phyloP scores from a whole-genome alignment of 768 basidiomycete genomes.

The Mycena haematopus region DNA sequence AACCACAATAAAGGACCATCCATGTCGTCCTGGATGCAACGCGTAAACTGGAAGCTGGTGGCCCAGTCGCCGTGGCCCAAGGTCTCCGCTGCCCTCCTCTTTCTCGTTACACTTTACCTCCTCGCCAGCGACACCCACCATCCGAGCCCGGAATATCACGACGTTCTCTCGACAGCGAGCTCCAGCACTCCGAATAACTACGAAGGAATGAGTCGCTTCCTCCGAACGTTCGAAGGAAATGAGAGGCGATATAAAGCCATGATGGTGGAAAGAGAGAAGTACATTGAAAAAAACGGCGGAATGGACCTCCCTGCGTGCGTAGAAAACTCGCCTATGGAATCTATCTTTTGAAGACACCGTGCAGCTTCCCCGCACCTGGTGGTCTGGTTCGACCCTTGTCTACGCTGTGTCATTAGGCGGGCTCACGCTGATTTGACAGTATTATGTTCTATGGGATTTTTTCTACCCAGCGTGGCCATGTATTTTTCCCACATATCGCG shows the following conservation, averaged over 20 bases:
- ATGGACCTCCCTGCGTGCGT: constrained; percentile 15
- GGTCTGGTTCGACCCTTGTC: not conserved
- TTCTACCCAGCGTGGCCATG: constrained; percentile 39
- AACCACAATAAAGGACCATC: not conserved
- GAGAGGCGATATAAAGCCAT: constrained; percentile 20
- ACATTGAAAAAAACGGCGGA: constrained; percentile 17
- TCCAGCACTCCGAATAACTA: not conserved
- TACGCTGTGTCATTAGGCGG: too few species aligned
- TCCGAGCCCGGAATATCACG: constrained; percentile 12
- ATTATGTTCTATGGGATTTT: constrained; percentile 36
- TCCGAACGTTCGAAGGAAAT: constrained; percentile 19
- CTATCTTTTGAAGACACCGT: too few species aligned
- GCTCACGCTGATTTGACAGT: not conserved
- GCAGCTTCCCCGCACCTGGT: constrained; percentile 17
- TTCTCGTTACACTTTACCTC: constrained; percentile 17
- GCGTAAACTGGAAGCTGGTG: constrained; percentile 11
- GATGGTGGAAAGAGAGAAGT: constrained; percentile 14
- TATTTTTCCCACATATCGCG: constrained; percentile 36
- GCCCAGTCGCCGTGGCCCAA: constrained; percentile 17
- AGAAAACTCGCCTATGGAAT: not conserved
- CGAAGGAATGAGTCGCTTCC: constrained; percentile 9
- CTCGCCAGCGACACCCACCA: constrained; percentile 7
- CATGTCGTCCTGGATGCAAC: constrained; percentile 6
- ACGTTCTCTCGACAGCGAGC: constrained; percentile 6
- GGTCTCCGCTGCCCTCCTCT: constrained; percentile 12